Evolutionary conservation across 2,329 filamentous ascomycete genomes (phyloP), one percentile per base, ranked within the genome.

Genomic region (Colletotrichum navitas): DNA sequence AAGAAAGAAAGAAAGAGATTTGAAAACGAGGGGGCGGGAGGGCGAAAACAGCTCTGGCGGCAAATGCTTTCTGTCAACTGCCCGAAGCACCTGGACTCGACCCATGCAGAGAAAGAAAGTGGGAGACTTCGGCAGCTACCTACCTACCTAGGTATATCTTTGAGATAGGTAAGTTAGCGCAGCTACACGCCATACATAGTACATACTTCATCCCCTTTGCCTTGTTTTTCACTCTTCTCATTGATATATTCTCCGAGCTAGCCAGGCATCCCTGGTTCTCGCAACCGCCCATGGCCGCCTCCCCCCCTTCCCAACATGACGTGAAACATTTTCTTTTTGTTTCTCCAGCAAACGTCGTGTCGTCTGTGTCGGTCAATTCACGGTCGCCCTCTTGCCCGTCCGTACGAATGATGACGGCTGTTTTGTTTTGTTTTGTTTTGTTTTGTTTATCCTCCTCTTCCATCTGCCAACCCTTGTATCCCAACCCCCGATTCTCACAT

Each of bases 271-370:
- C 67, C 67, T 67, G 67, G 60, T 52, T 26, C 41, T 64, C 24
- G 39, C 39, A 68, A 67, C 39, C 49, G 49, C 63, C 49, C 49
- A 61, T 70, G 29, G 29, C 29, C 29, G 54, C 39, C 55, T 55
- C 34, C 67, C 39, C 55, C 55, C 32, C 67, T 47, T 26, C 47
- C 45, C 10, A 62, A 70, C 56, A 56, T 67, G 67, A 67, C 63
- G 32, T 70, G 67, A 70, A 70, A 70, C 67, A 63, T 49, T 49
- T 43, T 56, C 61, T 39, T 32, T 43, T 47, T 26, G 63, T 70
- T 68, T 65, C 63, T 66, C 63, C 21, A 67, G 63, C 47, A 55
- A 70, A 49, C 49, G 47, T 47, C 55, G 36, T 55, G 34, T 36
- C 34, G 26, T 56, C 43, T n/a, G 29, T n/a, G 43, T 24, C 29